phyloP scores from a whole-genome alignment of 2,329 filamentous ascomycete genomes.

The Truncatella angustata region DNA sequence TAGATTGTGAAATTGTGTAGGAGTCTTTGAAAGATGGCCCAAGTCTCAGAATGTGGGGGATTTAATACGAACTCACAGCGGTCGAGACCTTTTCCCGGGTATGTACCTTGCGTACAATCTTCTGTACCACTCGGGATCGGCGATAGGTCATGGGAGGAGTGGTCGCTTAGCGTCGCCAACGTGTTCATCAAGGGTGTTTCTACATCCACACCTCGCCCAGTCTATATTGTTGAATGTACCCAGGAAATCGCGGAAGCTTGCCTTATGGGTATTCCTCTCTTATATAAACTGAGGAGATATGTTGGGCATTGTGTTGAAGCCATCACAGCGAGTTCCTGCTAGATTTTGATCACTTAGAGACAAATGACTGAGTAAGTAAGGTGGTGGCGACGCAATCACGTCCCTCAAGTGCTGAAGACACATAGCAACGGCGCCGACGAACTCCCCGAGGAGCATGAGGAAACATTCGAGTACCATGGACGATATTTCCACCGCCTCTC shows the following conservation, averaged over 20 bases:
- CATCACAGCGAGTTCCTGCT: neutral
- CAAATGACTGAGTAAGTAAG: slow-evolving; percentile 5
- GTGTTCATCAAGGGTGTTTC: slow-evolving; percentile 7
- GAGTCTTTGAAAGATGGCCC: no score
- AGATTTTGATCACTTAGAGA: neutral
- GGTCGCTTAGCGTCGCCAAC: slow-evolving; percentile 4
- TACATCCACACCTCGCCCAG: neutral
- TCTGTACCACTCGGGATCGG: slow-evolving; percentile 8
- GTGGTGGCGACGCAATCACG: no score
- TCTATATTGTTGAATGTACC: neutral
- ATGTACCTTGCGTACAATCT: neutral
- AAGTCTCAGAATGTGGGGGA: no score
- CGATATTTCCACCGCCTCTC: slow-evolving; percentile 68
- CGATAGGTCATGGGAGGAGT: slow-evolving; percentile 2
- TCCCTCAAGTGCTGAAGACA: neutral
- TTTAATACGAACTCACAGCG: no score
- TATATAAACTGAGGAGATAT: no score
- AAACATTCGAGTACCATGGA: slow-evolving; percentile 59
- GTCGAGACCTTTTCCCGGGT: no score
- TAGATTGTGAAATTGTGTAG: no score
- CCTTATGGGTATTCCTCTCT: no score
- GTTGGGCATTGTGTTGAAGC: no score
- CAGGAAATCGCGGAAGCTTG: no score
- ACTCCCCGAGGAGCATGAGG: slow-evolving; percentile 51
- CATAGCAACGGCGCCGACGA: slow-evolving; percentile 42